Evolutionary conservation across 805 yeast genomes (phyloP), one percentile per base, ranked within the genome.

Genomic region (Tetrapisispora iriomotensis): DNA sequence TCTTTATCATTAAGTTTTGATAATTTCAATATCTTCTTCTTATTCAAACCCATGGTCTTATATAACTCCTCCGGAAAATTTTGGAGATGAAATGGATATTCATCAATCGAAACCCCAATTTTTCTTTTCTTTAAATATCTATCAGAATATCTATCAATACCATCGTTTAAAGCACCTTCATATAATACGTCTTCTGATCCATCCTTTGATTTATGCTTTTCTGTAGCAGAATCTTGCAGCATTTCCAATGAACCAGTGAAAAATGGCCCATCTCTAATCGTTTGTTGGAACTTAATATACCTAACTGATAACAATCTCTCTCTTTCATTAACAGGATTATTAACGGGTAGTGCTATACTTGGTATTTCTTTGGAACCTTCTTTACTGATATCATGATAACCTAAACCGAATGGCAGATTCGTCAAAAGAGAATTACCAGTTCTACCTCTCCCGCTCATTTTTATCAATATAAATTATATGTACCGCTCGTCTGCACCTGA

Each of bases 121-220:
- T 73, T 76, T 40, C 83, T 72, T 49, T 75, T 77, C 56, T 80
- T 80, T 46, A 79, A 66, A 60, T 83, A 88, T 56, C 69, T 70
- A 59, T 88, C 96, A 2, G 94, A 77, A 55, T 85, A 85, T 50
- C 96, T 70, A 54, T 79, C 75, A 31, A 88, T 72, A 2, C 90
- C 87, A 55, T 84, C 95, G 39, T 68, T 67, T 2, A 67, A 48
- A 15, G 69, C 70, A 40, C 67, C 65, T 30, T 53, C 70, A 25
- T 64, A 57, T 27, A 60, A 50, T 22, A 55, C 50, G n/a, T 44
- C 39, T 29, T 55, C 55, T 15, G 39, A 39, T 34, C 58, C 56
- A 31, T 47, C 42, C 26, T 41, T 30, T 31, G 8, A 31, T 41
- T 14, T 42, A 14, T 43, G 31, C 6, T 38, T 38, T 15, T 36